Conservation (phyloP, 2,329 filamentous ascomycete genomes). For the Neospermospora avenae region DNA sequence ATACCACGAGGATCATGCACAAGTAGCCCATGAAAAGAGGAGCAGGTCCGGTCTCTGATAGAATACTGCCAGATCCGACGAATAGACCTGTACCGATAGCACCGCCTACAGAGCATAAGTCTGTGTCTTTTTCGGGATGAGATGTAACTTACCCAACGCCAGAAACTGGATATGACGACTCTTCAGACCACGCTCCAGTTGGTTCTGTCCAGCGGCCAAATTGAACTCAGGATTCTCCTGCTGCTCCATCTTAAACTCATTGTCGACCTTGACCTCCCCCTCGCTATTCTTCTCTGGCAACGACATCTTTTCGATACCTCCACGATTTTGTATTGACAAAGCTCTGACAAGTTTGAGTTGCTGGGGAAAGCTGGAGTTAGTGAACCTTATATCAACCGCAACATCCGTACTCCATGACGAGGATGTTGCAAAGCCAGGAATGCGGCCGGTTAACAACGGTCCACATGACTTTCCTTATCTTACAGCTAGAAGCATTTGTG, state of each 20-base stretch:
- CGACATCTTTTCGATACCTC: background rate
- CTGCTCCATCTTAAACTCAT: constrained; percentile 12
- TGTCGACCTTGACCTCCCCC: constrained; percentile 10
- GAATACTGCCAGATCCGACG: constrained; percentile 56
- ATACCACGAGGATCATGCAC: constrained; percentile 52
- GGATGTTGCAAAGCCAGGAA: background rate
- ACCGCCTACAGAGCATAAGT: constrained; percentile 37
- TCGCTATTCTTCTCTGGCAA: background rate
- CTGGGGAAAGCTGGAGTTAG: background rate
- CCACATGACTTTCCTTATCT: background rate
- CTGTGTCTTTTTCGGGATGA: background rate
- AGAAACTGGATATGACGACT: constrained; percentile 60
- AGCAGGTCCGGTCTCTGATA: constrained; percentile 57
- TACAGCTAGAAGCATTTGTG: background rate
- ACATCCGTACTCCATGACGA: background rate
- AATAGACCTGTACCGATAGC: constrained; percentile 64
- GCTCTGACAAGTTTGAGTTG: background rate
- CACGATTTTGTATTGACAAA: background rate
- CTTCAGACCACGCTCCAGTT: constrained; percentile 55
- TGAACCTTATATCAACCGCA: background rate
- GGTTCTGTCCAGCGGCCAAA: constrained; percentile 37
- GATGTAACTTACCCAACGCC: constrained; percentile 46
- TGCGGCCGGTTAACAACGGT: background rate
- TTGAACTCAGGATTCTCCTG: constrained; percentile 35
- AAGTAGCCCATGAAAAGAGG: constrained; percentile 68